A percentile compares a stretch with the other conserved stretches of the same genome.
Evolutionary conservation across 208 protist species (phyloP).

Genomic region (Trypanosoma boissoni): DNA sequence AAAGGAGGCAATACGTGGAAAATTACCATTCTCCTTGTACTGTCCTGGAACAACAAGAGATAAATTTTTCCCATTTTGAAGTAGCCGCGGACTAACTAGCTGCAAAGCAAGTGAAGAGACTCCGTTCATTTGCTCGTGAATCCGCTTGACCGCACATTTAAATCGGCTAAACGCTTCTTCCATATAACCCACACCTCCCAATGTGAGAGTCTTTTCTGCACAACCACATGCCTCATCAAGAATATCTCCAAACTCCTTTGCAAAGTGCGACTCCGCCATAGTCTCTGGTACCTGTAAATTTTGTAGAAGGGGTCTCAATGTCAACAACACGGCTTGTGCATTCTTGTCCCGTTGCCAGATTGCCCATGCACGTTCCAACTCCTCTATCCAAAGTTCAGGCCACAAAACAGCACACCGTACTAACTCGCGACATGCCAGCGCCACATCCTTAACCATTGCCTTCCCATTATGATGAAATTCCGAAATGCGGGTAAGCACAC

Average conservation of each 20-base stretch:
- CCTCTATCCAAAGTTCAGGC: slow-evolving; percentile 94
- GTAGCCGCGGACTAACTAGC: slow-evolving; percentile 88
- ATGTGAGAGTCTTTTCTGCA: slow-evolving; percentile 80
- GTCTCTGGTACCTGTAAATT: slow-evolving; percentile 92
- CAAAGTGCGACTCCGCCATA: slow-evolving; percentile 95
- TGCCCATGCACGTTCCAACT: slow-evolving; percentile 94
- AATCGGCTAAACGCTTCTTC: slow-evolving; percentile 96
- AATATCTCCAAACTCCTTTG: slow-evolving; percentile 68
- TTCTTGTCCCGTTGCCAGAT: slow-evolving; percentile 96
- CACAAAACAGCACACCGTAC: slow-evolving; percentile 98
- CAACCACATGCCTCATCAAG: slow-evolving; percentile 57
- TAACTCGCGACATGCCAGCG: slow-evolving; percentile 96
- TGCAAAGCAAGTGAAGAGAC: slow-evolving; percentile 96
- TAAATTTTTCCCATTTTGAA: slow-evolving; percentile 91
- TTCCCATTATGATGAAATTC: slow-evolving; percentile 83
- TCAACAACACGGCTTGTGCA: slow-evolving; percentile 89
- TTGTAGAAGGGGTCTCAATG: slow-evolving; percentile 94
- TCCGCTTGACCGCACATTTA: slow-evolving; percentile 94
- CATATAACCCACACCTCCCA: slow-evolving; percentile 85
- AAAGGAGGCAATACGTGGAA: slow-evolving; percentile 79
- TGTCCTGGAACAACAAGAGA: slow-evolving; percentile 98
- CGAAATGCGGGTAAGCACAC: slow-evolving; percentile 71
- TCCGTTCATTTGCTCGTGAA: slow-evolving; percentile 95
- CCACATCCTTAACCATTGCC: slow-evolving; percentile 93
- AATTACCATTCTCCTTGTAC: slow-evolving; percentile 83